Conservation (phyloP, 495 filamentous ascomycete species). For the Aspergillus sparsus region DNA sequence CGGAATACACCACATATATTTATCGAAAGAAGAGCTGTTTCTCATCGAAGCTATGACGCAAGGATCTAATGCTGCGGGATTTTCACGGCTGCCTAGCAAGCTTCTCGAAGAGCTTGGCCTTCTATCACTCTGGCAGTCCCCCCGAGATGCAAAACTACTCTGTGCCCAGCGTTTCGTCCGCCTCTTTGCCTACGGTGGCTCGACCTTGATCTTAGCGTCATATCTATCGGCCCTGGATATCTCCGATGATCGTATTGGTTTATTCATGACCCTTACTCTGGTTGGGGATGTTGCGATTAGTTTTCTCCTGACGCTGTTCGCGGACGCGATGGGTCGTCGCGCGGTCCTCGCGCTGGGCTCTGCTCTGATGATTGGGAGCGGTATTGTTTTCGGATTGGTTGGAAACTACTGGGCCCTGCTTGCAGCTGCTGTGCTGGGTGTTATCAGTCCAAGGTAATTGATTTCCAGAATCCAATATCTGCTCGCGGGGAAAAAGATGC, state of each 20-base stretch:
- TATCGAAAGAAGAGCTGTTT: no score
- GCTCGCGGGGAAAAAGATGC: not conserved
- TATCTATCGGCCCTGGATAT: constrained; percentile 66
- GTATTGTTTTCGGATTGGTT: constrained; percentile 65
- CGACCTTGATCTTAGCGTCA: constrained; percentile 71
- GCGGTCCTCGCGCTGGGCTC: constrained; percentile 70
- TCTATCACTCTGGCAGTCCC: constrained; percentile 41
- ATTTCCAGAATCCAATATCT: not conserved
- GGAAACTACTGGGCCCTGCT: constrained; percentile 76
- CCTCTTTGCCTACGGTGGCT: constrained; percentile 76
- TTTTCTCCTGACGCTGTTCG: constrained; percentile 71
- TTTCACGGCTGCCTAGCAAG: not conserved
- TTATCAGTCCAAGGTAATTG: constrained; percentile 70
- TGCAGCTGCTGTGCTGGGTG: constrained; percentile 72
- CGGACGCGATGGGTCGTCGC: constrained; percentile 71
- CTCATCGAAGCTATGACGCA: not conserved
- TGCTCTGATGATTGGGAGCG: constrained; percentile 65
- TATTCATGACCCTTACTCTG: constrained; percentile 87
- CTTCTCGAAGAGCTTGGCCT: constrained; percentile 42
- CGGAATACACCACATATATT: not conserved
- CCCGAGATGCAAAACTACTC: constrained; percentile 70
- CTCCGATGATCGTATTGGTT: constrained; percentile 71
- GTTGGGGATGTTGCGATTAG: constrained; percentile 79
- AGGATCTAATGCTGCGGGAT: not conserved
- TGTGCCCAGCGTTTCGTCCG: constrained; percentile 74